Evolutionary conservation across 2,329 filamentous ascomycete genomes (phyloP), one percentile per base, ranked within the genome.

Genomic region (Fusarium sterilihyphosum): DNA sequence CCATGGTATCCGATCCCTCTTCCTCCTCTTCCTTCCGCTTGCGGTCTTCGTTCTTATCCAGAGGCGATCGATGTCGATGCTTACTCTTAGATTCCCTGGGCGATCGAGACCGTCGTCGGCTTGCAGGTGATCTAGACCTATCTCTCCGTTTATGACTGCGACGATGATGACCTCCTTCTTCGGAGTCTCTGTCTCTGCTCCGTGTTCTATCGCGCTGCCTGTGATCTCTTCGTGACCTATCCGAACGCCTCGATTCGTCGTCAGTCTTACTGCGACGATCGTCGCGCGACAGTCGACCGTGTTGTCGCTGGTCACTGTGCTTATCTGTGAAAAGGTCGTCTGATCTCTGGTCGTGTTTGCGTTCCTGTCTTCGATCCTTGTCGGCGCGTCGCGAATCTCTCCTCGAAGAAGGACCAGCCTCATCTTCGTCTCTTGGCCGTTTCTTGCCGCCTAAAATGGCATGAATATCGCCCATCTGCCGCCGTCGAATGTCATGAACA

Each of bases 1-100:
- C 92, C 8, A 95, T 84, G 2, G 93, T 92, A 79, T 97, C 94
- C 0, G 93, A 95, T 44, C 80, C 78, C 10, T 79, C 71, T 33
- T 73, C 65, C 9, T 68, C 35, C 37, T 58, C 56, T 22, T 68
- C 47, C 37, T 67, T 78, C 52, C 61, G 47, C 60, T 76, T 76
- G 31, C 62, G 65, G 61, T 57, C 41, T 47, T 75, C 57, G 13
- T 65, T 73, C 50, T 67, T 60, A 18, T 69, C 52, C 56, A 75
- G 37, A 31, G 77, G 76, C 22, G 81, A 83, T 33, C 82, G 80
- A 62, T 83, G 75, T 40, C 82, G 81, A 65, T 83, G 80, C 43
- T 74, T 81, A 65, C 74, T 79, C 38, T 71, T 78, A 29, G 63
- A 70, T 41, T 80, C 77, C 20, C 75, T 70, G 8, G 81, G 82